These are phyloP conservation scores for Nakataea oryzae DNA, from an alignment of 2,329 filamentous ascomycete genomes.

Conservation along the genomic window DNA sequence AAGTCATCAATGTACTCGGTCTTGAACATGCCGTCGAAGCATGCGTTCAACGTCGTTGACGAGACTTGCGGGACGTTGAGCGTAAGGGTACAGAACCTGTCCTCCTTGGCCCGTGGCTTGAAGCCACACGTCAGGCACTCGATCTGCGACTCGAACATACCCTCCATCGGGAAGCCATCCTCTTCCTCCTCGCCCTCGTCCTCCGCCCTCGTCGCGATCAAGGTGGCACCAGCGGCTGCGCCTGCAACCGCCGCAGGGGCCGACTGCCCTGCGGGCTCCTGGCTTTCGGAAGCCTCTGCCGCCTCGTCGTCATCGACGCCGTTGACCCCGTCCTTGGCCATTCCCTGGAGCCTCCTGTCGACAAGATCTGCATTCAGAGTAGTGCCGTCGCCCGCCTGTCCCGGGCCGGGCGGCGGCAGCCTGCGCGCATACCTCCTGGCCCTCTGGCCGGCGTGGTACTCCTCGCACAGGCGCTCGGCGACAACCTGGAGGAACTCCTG, in stretches of 20 bases:
- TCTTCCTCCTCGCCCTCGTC: conserved; percentile 35
- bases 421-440: conserved; percentile 50
- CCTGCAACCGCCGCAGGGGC: background rate
- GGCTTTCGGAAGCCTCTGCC: background rate
- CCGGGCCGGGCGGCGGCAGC: background rate
- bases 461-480: conserved; percentile 82
- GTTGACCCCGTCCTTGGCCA: background rate
- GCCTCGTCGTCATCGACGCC: background rate
- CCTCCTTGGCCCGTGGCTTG: conserved; percentile 73
- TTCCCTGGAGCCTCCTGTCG: conserved; percentile 6
- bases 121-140: conserved; percentile 86
- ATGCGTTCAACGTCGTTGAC: conserved; percentile 72
- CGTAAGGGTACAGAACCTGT: conserved; percentile 84
- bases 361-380: conserved; percentile 6
- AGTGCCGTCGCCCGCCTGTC: background rate
- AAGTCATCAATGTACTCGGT: conserved; percentile 96
- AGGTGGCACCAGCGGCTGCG: background rate
- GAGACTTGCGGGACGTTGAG: conserved; percentile 79
- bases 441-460: conserved; percentile 77
- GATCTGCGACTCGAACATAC: conserved; percentile 85
- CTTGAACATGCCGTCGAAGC: conserved; percentile 90
- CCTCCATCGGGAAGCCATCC: conserved; percentile 83
- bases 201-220: background rate
- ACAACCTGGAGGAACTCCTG: conserved; percentile 96
- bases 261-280: background rate